Base-by-base conservation (phyloP, 257 asterid species). In the Primulina eburnea region DNA sequence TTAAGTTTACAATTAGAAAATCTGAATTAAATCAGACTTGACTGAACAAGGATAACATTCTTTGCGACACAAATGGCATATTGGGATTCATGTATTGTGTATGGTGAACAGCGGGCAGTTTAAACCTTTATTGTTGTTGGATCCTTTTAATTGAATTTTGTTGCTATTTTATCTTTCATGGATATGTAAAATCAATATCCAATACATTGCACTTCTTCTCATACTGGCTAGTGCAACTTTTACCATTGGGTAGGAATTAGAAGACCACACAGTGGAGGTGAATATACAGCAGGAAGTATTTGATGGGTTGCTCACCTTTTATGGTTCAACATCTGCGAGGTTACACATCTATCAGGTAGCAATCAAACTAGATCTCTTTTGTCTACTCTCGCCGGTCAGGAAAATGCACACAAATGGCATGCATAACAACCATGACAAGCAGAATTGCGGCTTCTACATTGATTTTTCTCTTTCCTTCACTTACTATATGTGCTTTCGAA, bases 271-370 rank as follows among this genome's bases (percentile, higher is more conserved):
- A 26, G 79, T 65, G 34, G 89, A 90, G 76, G 92, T 87, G 79
- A 90, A 75, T 56, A 76, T 90, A 66, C 98, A 92, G 33, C 87
- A 90, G 32, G 97, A 88, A 71, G 90, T 82, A 62, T 86, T 90
- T 62, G 96, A 90, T 70, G 97, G 90, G 71, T 59, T 81, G 77
- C 87, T 90, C 80, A 90, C 96, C n/a, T 92, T 92, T 77, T 88
- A 92, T 66, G 97, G 86, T 76, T 84, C 97, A 52, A 85, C 88
- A 20, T 84, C 85, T 55, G 80, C 90, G 84, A 84, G 68, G 70
- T 80, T 92, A 72, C 96, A 88, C 60, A 83, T 92, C 67, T 88
- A 88, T 81, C 95, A 92, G 98, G 98, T 92, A 60, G 53, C 20
- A 53, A 35, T 24, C 68, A 38, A 68, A 76, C 61, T 68, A 26